A percentile compares a stretch with the other conserved stretches of the same genome.
Evolutionary conservation across 2,329 filamentous ascomycete genomes (phyloP).

Genomic region (Trichoderma sp.): DNA sequence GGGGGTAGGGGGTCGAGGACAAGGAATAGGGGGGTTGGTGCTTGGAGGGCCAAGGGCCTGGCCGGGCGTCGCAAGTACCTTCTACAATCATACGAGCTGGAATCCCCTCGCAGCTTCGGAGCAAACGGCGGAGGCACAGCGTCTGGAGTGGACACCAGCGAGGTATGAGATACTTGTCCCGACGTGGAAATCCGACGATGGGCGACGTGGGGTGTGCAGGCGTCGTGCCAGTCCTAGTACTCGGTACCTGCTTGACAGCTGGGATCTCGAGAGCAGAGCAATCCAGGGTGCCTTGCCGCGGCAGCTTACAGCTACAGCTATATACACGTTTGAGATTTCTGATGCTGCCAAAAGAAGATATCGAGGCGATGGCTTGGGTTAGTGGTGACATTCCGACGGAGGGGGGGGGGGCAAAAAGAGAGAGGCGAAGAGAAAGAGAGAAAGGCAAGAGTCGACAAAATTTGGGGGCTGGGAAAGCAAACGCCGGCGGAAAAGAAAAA

Average conservation of each 20-base stretch:
- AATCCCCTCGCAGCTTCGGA: not conserved
- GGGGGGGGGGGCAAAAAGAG: not conserved
- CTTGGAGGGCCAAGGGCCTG: not conserved
- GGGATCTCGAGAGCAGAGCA: not conserved
- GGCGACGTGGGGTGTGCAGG: slow-evolving; percentile 2
- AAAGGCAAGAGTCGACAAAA: not conserved
- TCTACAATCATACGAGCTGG: not conserved
- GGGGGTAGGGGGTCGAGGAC: not conserved
- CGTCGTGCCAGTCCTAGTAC: not conserved
- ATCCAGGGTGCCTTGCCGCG: not conserved
- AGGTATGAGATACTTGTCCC: not conserved
- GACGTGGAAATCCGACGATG: not conserved
- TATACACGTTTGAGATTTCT: slow-evolving; percentile 1
- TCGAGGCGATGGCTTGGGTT: not conserved
- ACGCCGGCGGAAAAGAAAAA: not conserved
- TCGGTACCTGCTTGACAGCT: slow-evolving; percentile 16
- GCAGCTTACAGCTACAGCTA: not conserved
- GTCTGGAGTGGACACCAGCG: not conserved
- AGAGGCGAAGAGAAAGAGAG: no score
- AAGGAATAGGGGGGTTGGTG: not conserved
- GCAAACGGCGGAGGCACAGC: not conserved
- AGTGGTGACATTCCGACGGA: slow-evolving; percentile 15
- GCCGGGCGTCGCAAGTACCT: not conserved
- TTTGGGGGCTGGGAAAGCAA: slow-evolving; percentile 3
- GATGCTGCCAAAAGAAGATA: not conserved